Conservation (phyloP, 2,329 filamentous ascomycete genomes). For the Penicillium sp. region DNA sequence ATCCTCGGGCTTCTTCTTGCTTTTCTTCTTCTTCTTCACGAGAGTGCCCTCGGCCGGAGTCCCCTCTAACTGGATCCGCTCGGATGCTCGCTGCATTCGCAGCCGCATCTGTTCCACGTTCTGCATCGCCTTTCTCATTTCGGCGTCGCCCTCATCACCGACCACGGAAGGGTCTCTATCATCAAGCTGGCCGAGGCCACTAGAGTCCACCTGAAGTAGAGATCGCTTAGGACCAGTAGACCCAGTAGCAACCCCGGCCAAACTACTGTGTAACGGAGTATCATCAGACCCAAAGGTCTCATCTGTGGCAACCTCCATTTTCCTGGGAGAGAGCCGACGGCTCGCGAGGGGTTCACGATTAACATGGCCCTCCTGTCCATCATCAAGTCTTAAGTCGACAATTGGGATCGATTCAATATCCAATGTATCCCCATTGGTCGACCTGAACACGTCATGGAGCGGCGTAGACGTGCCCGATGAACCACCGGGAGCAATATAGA, state of each 20-base stretch:
- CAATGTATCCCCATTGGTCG: conserved; percentile 68
- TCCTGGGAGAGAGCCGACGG: conserved; percentile 48
- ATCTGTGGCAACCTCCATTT: conserved; percentile 65
- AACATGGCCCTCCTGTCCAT: conserved; percentile 28
- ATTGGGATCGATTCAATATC: conserved; percentile 95
- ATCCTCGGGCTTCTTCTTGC: conserved; percentile 21
- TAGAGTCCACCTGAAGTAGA: conserved; percentile 81
- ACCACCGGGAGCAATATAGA: conserved; percentile 68
- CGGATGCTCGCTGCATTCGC: conserved; percentile 63
- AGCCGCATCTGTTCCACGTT: conserved; percentile 81
- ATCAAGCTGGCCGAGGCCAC: conserved; percentile 63
- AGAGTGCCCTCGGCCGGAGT: conserved; percentile 44
- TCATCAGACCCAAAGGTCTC: conserved; percentile 58
- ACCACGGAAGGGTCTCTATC: conserved; percentile 12
- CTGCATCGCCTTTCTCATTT: conserved; percentile 82
- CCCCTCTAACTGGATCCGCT: conserved; percentile 47
- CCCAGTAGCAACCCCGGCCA: conserved; percentile 25
- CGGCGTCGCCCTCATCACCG: conserved; percentile 68
- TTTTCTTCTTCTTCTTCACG: conserved; percentile 56
- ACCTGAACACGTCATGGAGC: conserved; percentile 69
- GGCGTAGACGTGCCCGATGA: conserved; percentile 64
- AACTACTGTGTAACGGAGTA: conserved; percentile 41
- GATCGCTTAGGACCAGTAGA: conserved; percentile 52
- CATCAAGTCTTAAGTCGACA: conserved; percentile 78
- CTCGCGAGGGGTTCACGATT: conserved; percentile 26